Evolutionary conservation across 306 rosid species (phyloP), one percentile per base, ranked within the genome.

Genomic region (Lathyrus tuberosus): DNA sequence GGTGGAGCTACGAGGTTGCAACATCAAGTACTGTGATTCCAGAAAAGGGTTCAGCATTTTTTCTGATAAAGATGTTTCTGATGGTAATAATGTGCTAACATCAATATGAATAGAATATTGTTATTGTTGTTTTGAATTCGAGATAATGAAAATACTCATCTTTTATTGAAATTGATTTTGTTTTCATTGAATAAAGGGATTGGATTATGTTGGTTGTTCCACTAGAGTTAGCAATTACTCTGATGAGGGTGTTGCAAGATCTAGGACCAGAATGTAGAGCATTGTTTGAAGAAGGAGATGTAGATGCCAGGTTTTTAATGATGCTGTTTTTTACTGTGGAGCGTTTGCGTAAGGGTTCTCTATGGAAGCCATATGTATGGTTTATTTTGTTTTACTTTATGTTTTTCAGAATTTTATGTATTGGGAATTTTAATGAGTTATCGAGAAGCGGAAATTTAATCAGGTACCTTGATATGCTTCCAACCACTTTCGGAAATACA

Each of bases 241-340:
- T 97, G 5, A 94, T 94, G 99, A 83, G 97, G 81, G 99, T 91
- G 42, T 73, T 94, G 87, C 96, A 94, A 91, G 96, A 94, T 72
- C 65, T 88, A 58, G 97, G 99, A 48, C 84, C 94, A 15, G 96
- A 86, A 77, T 91, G 99, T 73, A 87, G 91, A 67, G 89, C 88
- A 69, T 80, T 88, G 97, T 87, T 86, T 78, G 91, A 85, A 80
- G 99, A 91, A 81, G 96, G 92, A 72, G 96, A 91, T 67, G 96
- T 91, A 17, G 99, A 94, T 81, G 99, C 91, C 78, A 83, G 95
- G 79, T 86, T 94, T 56, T 72, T 91, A 78, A 85, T 91, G 84
- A 89, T 84, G 80, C 57, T 94, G 72, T 87, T 84, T 63, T 80
- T 94, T 74, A 88, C 82, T 18, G 87, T 94, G 82, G 99, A 94